A percentile compares a stretch with the other conserved stretches of the same genome.
Evolutionary conservation across 768 basidiomycete genomes (phyloP).

Genomic region (Leccinum subgranulosum): DNA sequence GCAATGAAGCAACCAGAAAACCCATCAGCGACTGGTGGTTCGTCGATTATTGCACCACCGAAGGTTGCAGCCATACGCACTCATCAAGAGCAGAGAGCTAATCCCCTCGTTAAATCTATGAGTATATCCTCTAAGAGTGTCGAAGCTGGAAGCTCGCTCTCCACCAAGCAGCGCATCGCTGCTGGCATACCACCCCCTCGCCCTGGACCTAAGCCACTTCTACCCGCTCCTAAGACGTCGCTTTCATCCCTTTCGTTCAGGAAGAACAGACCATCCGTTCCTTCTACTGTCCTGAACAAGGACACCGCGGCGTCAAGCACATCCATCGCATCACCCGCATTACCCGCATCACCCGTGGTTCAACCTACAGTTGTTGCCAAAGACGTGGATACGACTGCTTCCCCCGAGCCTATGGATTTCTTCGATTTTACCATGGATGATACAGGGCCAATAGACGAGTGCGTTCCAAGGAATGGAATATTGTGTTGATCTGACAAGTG

Average conservation of each 20-base stretch:
- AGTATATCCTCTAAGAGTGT: constrained; percentile 20
- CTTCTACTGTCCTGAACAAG: constrained; percentile 8
- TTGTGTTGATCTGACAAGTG: not conserved
- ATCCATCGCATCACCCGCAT: constrained; percentile 1
- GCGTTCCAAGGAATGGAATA: not conserved
- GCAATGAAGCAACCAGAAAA: constrained; percentile 11
- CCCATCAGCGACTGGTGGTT: not conserved
- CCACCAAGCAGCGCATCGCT: constrained; percentile 50
- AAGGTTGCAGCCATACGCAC: constrained; percentile 20
- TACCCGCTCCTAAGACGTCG: constrained; percentile 17
- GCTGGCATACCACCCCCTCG: constrained; percentile 37
- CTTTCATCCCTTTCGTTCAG: constrained; percentile 42
- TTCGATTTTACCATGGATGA: constrained; percentile 14
- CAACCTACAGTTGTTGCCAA: not conserved
- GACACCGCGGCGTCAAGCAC: constrained; percentile 6
- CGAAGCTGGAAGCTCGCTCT: constrained; percentile 36
- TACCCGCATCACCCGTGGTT: constrained; percentile 12
- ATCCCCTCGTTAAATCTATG: constrained; percentile 34
- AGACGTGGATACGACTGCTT: constrained; percentile 2
- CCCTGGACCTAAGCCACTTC: constrained; percentile 35
- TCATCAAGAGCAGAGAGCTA: constrained; percentile 28
- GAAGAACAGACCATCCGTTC: constrained; percentile 32
- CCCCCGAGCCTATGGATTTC: constrained; percentile 22
- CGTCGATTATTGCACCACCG: constrained; percentile 8
- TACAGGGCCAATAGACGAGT: constrained; percentile 10